Evolutionary conservation across 2,329 filamentous ascomycete genomes (phyloP), one percentile per base, ranked within the genome.

Genomic region (Gliomastix tumulicola): DNA sequence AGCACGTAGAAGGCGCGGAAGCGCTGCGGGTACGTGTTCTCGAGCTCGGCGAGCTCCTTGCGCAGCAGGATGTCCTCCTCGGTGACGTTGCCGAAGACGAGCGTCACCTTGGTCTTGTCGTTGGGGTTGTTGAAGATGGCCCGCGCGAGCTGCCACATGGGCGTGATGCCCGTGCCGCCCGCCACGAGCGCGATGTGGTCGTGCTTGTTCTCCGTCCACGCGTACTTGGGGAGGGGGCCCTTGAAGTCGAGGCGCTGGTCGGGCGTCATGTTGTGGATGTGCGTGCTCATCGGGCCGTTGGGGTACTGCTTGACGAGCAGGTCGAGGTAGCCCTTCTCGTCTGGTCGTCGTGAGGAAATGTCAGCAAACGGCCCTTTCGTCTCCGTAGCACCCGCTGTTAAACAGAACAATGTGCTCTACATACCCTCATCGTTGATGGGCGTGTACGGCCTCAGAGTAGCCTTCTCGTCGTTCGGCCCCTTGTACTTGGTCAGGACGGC

Each of bases 41-140:
- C 92, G 40, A 98, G 76, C 43, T 88, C 69, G 40, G 84, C 73
- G 38, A 90, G 77, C 68, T 98, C 87, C 51, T 78, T 74, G 74
- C 88, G 90, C 51, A 98, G 68, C 35, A 98, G 73, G 43, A 98
- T 95, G 56, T 98, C 92, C 46, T 90, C 77, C 68, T 97, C 87
- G 19, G 68, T 70, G 41, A 96, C 66, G 68, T 97, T 98, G 49
- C 88, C 92, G 56, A 90, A 96, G 25, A 98, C 76, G 21, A 98
- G 79, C 6, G 90, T 97, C 30, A 98, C 88, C 72, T 95, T 94
- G 51, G 92, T 98, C 78, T 92, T 89, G 69, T 98, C 92, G 30
- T 86, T 78, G 42, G 90, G 88, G 76, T 96, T 94, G 65, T 83
- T 87, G 80, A 97, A 94, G 67, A 98, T 95, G 56, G 82, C 76